These are phyloP conservation scores for Solanum pimpinellifolium DNA, from an alignment of 257 asterid genomes.

Conservation along the genomic window DNA sequence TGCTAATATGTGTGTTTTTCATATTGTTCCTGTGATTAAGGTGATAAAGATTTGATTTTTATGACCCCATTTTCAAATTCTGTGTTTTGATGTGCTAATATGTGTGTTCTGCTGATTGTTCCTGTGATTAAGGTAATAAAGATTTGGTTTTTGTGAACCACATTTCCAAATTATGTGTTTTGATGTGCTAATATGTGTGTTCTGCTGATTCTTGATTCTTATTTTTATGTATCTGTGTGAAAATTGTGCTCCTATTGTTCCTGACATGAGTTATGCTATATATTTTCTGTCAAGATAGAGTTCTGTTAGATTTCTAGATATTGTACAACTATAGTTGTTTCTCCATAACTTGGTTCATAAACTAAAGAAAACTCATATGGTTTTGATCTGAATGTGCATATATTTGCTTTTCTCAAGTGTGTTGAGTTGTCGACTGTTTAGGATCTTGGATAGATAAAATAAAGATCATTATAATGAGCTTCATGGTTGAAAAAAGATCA, in stretches of 20 bases:
- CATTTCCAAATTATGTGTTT: neutral
- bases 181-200: neutral
- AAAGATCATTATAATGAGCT: neutral
- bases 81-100: too few species aligned
- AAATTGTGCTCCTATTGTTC: neutral
- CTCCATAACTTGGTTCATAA: neutral
- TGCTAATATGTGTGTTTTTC: too few species aligned
- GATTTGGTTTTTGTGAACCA: neutral
- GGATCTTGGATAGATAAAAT: neutral
- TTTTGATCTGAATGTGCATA: neutral
- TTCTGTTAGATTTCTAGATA: neutral
- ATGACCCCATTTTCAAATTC: too few species aligned
- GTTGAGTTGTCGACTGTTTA: neutral
- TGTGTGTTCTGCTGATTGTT: constrained; percentile 1
- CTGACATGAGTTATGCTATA: neutral
- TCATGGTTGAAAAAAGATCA: neutral
- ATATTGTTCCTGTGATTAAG: too few species aligned
- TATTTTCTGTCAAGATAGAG: neutral
- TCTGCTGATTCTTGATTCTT: neutral
- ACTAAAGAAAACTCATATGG: neutral
- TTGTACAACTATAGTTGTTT: neutral
- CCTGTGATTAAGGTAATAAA: constrained; percentile 59
- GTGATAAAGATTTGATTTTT: too few species aligned
- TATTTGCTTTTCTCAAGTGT: neutral
- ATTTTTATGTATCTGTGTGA: neutral